Evolutionary conservation across 1,139 yeast species (phyloP).

Genomic region (Scheffersomyces segobiensis): DNA sequence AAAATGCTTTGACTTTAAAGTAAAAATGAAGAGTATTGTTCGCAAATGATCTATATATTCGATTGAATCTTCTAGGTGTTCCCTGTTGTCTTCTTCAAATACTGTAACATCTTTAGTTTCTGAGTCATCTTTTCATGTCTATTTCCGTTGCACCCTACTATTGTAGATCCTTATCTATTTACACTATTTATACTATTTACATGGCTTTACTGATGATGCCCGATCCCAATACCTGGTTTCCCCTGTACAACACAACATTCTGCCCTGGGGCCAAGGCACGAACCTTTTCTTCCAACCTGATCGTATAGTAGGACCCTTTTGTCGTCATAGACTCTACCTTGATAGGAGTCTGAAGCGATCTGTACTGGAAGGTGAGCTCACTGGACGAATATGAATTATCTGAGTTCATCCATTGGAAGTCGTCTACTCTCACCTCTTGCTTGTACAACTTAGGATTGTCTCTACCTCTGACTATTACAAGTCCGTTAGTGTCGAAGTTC

Average conservation of each 20-base stretch:
- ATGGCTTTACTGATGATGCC: constrained; percentile 45
- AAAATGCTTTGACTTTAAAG: not conserved
- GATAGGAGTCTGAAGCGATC: constrained; percentile 67
- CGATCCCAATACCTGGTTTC: constrained; percentile 72
- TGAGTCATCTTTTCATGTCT: too few relatives aligned
- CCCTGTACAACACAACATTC: constrained; percentile 69
- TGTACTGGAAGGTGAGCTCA: constrained; percentile 48
- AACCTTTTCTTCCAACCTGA: constrained; percentile 44
- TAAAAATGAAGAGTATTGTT: not conserved
- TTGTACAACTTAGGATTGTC: constrained; percentile 61
- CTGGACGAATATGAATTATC: constrained; percentile 1
- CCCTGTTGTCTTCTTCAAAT: too few relatives aligned
- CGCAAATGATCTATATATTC: too few relatives aligned
- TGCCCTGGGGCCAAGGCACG: constrained; percentile 93
- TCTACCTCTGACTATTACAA: constrained; percentile 77
- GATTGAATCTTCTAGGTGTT: too few relatives aligned
- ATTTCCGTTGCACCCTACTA: not conserved
- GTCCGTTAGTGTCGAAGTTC: constrained; percentile 58
- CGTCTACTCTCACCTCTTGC: constrained; percentile 37
- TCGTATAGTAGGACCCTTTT: constrained; percentile 13
- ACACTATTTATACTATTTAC: not conserved
- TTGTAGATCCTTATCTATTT: not conserved
- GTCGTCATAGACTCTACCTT: constrained; percentile 19
- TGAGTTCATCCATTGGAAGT: constrained; percentile 51
- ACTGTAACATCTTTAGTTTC: too few relatives aligned